Evolutionary conservation across 2,329 filamentous ascomycete species (phyloP).

Genomic region (Diaporthe amygdali): DNA sequence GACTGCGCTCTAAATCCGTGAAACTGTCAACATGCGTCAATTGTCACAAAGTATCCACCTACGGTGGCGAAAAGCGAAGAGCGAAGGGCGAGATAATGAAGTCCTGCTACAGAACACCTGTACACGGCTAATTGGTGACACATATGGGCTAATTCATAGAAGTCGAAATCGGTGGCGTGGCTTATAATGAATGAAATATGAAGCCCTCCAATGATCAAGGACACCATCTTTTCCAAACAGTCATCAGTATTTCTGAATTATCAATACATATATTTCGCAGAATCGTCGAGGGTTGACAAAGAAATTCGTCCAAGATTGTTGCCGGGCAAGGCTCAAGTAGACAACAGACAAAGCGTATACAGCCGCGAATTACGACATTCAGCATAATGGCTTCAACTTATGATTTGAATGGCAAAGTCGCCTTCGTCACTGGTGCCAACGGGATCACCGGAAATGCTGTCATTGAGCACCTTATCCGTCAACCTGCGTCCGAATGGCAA

Average conservation of each 20-base stretch:
- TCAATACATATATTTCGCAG: too few relatives aligned
- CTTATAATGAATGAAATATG: background rate
- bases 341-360: background rate
- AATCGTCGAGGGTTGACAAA: too few relatives aligned
- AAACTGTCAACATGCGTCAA: background rate
- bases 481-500: slow-evolving; percentile 23
- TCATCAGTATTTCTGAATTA: too few relatives aligned
- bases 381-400: background rate
- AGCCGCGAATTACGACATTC: background rate
- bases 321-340: background rate
- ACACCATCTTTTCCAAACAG: background rate
- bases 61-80: background rate
- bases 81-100: background rate
- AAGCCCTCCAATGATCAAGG: background rate
- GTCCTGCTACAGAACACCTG: background rate
- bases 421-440: slow-evolving; percentile 33
- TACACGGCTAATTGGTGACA: background rate
- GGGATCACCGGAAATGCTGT: slow-evolving; percentile 40
- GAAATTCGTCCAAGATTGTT: background rate
- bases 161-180: background rate
- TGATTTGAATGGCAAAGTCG: background rate
- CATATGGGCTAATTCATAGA: background rate
- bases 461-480: slow-evolving; percentile 36
- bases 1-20: background rate
- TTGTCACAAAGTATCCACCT: background rate